Conservation (phyloP, 371 early-diverging fungal species). For the Chytridiales sp. region DNA sequence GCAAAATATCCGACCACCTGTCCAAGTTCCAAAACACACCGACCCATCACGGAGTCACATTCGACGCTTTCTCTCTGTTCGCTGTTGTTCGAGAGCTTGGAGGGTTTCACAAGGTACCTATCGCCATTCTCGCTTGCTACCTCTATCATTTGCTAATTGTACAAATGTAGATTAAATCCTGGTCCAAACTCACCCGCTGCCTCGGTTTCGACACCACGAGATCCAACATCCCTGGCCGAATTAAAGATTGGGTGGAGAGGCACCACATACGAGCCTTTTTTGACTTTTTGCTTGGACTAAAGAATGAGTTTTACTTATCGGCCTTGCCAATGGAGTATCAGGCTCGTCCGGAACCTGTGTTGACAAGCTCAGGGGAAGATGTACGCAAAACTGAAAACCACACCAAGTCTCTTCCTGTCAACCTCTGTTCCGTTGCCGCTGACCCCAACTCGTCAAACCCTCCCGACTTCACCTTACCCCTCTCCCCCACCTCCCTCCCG, state of each 20-base stretch:
- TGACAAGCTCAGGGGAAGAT: too few species aligned
- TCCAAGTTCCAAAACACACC: constrained; percentile 6
- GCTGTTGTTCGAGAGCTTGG: constrained; percentile 1
- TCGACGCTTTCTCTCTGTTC: constrained; percentile 5
- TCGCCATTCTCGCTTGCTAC: neutral
- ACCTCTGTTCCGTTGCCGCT: too few species aligned
- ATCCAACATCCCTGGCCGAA: constrained; percentile 34
- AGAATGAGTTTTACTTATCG: constrained; percentile 23
- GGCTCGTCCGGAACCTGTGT: too few species aligned
- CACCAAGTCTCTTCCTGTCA: too few species aligned
- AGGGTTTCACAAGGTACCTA: neutral
- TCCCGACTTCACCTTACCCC: too few species aligned
- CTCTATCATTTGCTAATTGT: neutral
- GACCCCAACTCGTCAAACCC: too few species aligned
- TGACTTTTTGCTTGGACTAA: constrained; percentile 30
- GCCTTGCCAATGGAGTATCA: too few species aligned
- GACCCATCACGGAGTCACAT: neutral
- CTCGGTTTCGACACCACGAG: constrained; percentile 37
- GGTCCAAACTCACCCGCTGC: constrained; percentile 34
- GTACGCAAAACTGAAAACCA: too few species aligned
- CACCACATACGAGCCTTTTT: constrained; percentile 38
- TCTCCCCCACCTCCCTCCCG: too few species aligned
- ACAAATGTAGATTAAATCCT: constrained; percentile 30
- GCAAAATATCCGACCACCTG: neutral
- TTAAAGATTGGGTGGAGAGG: constrained; percentile 35